Conservation (phyloP, 164 flowering plant genomes). For the Saururus chinensis region DNA sequence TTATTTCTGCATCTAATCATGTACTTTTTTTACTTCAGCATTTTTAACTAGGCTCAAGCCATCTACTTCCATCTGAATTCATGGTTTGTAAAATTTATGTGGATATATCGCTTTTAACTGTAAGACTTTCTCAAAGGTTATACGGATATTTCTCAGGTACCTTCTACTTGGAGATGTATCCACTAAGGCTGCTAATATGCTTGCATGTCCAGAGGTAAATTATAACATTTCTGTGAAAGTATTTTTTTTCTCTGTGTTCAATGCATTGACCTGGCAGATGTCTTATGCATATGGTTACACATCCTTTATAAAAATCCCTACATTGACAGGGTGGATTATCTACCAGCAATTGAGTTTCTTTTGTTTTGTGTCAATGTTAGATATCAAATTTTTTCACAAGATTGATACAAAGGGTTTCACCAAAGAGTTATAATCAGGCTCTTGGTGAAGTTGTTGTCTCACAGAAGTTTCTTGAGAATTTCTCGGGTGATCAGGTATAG, state of each 20-base stretch:
- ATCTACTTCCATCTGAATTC: no score
- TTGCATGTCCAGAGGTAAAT: slow-evolving; percentile 66
- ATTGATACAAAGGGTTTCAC: slow-evolving; percentile 87
- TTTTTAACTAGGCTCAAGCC: no score
- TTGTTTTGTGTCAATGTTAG: slow-evolving; percentile 19
- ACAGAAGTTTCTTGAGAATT: slow-evolving; percentile 82
- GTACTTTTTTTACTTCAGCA: not conserved
- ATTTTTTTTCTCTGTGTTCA: not conserved
- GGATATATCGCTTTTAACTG: not conserved
- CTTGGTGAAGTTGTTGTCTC: slow-evolving; percentile 75
- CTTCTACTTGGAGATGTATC: slow-evolving; percentile 83
- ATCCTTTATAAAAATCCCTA: not conserved
- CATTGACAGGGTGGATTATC: not conserved
- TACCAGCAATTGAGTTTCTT: not conserved
- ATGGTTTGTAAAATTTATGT: not conserved
- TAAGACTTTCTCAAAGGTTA: slow-evolving; percentile 1
- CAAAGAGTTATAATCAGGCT: slow-evolving; percentile 97
- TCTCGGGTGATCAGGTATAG: slow-evolving; percentile 90
- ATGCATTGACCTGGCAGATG: not conserved
- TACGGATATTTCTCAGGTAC: slow-evolving; percentile 43
- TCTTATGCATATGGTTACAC: not conserved
- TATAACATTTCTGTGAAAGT: not conserved
- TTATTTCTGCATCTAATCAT: not conserved
- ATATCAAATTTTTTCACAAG: slow-evolving; percentile 77
- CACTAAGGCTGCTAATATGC: slow-evolving; percentile 76